These are phyloP conservation scores for Hortiboletus campestris DNA, from an alignment of 768 basidiomycete species.

Conservation along the genomic window DNA sequence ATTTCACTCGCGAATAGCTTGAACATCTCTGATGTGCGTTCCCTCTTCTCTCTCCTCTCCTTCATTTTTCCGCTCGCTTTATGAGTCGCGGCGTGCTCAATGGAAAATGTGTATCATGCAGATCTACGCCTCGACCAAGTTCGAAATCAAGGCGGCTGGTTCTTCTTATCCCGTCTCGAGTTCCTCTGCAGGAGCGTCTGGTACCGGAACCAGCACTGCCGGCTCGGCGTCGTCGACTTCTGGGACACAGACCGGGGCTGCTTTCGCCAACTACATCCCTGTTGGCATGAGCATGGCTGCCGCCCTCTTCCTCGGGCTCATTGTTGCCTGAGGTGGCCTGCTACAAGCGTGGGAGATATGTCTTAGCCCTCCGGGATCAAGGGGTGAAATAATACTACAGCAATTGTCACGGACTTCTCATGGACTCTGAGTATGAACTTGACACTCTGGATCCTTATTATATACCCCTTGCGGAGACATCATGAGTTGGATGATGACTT, in stretches of 20 bases:
- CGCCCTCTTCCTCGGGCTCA: constrained; percentile 26
- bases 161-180: constrained; percentile 48
- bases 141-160: constrained; percentile 60
- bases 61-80: neutral
- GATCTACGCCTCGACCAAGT: constrained; percentile 58
- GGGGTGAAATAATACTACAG: neutral
- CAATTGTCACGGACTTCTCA: neutral
- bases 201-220: constrained; percentile 22
- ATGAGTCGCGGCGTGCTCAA: neutral
- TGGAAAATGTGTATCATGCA: constrained; percentile 24
- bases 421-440: neutral
- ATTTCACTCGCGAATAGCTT: constrained; percentile 48
- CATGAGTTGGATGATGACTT: neutral
- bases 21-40: constrained; percentile 54
- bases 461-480: constrained; percentile 17
- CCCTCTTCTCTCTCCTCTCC: neutral
- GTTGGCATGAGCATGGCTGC: constrained; percentile 30
- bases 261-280: constrained; percentile 23
- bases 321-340: constrained; percentile 24
- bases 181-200: constrained; percentile 24
- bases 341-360: neutral
- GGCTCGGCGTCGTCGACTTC: constrained; percentile 20
- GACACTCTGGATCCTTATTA: constrained; percentile 1
- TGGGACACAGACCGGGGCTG: constrained; percentile 6
- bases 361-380: neutral